These are phyloP conservation scores for Blastobotrys apis DNA, from an alignment of 1,139 yeast species.

Conservation along the genomic window DNA sequence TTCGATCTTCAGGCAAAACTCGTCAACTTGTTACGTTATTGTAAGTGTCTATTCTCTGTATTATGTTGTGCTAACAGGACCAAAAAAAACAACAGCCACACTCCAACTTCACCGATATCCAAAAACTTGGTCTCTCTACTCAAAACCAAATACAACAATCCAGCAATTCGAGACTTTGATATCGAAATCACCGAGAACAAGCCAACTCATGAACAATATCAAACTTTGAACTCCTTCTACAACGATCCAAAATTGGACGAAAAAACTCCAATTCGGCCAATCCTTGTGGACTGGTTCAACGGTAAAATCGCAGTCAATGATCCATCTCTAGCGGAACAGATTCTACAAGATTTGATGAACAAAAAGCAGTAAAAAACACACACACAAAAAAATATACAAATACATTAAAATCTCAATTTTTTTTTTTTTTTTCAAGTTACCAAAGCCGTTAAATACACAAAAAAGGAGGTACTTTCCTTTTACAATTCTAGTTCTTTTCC, in stretches of 20 bases:
- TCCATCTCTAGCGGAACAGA: constrained; percentile 38
- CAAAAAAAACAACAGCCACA: constrained; percentile 19
- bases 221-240: constrained; percentile 21
- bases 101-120: constrained; percentile 25
- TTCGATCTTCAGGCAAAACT: constrained; percentile 27
- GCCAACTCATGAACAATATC: constrained; percentile 34
- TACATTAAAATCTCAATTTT: constrained; percentile 9
- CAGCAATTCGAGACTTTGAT: constrained; percentile 29
- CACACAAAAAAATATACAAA: constrained; percentile 9
- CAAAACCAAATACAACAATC: constrained; percentile 24
- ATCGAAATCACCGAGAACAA: constrained; percentile 32
- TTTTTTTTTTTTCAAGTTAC: not conserved
- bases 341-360: constrained; percentile 28
- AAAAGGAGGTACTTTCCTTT: constrained; percentile 14
- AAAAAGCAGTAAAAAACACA: constrained; percentile 9
- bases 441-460: constrained; percentile 13
- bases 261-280: constrained; percentile 28
- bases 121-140: constrained; percentile 22
- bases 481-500: constrained; percentile 20
- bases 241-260: constrained; percentile 9
- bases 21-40: constrained; percentile 30
- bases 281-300: constrained; percentile 36
- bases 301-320: constrained; percentile 38
- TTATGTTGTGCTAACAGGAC: no score
- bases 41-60: constrained; percentile 19